phyloP scores from a whole-genome alignment of 306 rosid genomes.

The Oxytropis ochrocephala region DNA sequence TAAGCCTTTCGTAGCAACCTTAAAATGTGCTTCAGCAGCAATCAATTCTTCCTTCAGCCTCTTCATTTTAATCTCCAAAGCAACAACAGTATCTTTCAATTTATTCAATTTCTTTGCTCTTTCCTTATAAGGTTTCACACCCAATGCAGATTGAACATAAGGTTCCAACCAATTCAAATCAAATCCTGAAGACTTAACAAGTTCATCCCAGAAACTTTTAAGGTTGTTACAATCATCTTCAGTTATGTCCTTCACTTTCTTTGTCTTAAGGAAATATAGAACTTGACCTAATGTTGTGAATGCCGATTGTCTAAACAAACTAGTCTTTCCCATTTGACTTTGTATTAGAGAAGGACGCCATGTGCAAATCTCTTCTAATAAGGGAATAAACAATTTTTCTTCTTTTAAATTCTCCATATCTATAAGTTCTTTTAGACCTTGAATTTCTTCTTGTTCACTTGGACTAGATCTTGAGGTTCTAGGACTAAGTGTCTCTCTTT shows the following conservation, averaged over 20 bases:
- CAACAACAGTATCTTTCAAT: constrained; percentile 19
- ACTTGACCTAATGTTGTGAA: constrained; percentile 32
- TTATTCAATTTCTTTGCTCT: constrained; percentile 17
- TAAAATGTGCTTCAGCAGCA: constrained; percentile 20
- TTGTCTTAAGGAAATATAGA: constrained; percentile 27
- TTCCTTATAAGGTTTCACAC: constrained; percentile 18
- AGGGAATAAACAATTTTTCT: constrained; percentile 20
- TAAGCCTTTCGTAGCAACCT: constrained; percentile 16
- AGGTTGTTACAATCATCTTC: constrained; percentile 17
- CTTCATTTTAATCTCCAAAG: constrained; percentile 30
- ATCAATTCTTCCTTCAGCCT: constrained; percentile 19
- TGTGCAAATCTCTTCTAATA: constrained; percentile 31
- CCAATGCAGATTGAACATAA: constrained; percentile 31
- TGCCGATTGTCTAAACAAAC: constrained; percentile 25
- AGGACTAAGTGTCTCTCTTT: neutral
- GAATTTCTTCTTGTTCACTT: neutral
- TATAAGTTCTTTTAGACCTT: constrained; percentile 13
- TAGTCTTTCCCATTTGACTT: constrained; percentile 5
- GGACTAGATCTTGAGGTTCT: constrained; percentile 8
- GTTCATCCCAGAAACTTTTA: constrained; percentile 29
- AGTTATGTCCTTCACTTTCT: constrained; percentile 21
- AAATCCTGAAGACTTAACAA: constrained; percentile 28
- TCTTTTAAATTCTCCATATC: constrained; percentile 7
- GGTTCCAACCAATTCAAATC: constrained; percentile 38
- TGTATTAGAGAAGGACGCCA: constrained; percentile 25